Percentiles rank a stretch among this genome's conserved stretches.
These are phyloP conservation scores for Cymbopogon flexuosus DNA, from an alignment of 202 grass and related monocot species.

Conservation along the genomic window DNA sequence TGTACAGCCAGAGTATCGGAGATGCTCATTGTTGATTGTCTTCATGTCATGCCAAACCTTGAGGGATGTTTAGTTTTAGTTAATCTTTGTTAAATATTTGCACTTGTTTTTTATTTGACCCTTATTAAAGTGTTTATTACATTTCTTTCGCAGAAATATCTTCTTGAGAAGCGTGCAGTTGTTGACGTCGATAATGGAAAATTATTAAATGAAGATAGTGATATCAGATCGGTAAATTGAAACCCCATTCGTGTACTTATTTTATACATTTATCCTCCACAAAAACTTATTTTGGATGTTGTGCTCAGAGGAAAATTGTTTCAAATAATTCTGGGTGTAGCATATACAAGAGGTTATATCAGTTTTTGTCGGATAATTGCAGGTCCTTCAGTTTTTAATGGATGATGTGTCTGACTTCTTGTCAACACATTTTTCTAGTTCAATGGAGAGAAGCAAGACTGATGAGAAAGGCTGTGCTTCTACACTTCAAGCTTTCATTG, in stretches of 20 bases:
- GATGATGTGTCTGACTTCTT: conserved; percentile 95
- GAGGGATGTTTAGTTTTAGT: background rate
- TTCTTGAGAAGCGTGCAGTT: conserved; percentile 81
- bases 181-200: conserved; percentile 74
- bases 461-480: conserved; percentile 62
- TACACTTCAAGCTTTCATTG: conserved; percentile 72
- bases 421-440: conserved; percentile 70
- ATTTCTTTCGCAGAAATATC: conserved; percentile 70
- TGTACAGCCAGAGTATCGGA: background rate
- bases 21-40: background rate
- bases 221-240: conserved; percentile 81
- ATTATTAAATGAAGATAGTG: conserved; percentile 93
- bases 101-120: background rate
- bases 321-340: conserved; percentile 20
- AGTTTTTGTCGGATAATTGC: conserved; percentile 27
- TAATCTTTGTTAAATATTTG: conserved; percentile 2
- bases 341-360: conserved; percentile 1
- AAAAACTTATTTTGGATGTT: conserved; percentile 12
- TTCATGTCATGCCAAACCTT: conserved; percentile 8
- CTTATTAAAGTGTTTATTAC: background rate
- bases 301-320: background rate
- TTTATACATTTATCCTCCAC: conserved; percentile 6
- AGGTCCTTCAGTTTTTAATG: conserved; percentile 96
- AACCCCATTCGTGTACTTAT: conserved; percentile 9
- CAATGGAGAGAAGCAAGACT: conserved; percentile 42